Conservation (phyloP, 768 basidiomycete genomes). For the Psilocybe cubensis region DNA sequence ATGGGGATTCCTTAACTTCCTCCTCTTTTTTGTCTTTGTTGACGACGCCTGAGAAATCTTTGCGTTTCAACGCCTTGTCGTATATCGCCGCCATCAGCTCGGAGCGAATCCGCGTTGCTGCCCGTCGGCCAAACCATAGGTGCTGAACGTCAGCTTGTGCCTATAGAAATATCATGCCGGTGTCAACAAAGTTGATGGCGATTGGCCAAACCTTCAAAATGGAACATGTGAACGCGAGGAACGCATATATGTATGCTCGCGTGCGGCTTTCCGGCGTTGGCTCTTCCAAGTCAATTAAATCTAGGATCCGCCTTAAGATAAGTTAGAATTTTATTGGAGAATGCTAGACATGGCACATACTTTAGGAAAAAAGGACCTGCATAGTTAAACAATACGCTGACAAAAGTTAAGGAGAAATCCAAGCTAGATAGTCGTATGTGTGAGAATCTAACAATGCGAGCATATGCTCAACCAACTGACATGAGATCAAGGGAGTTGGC, state of each 20-base stretch:
- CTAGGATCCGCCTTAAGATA: constrained; percentile 55
- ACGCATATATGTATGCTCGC: constrained; percentile 77
- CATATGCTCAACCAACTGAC: constrained; percentile 25
- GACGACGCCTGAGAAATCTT: constrained; percentile 81
- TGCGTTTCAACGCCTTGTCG: constrained; percentile 84
- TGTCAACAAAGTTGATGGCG: constrained; percentile 6
- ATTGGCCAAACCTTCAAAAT: constrained; percentile 53
- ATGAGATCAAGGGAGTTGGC: constrained; percentile 52
- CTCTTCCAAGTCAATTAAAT: constrained; percentile 48
- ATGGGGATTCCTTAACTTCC: constrained; percentile 29
- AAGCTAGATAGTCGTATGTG: constrained; percentile 38
- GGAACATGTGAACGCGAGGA: constrained; percentile 70
- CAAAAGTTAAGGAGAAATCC: constrained; percentile 69
- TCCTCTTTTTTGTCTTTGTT: constrained; percentile 37
- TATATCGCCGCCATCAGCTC: constrained; percentile 89
- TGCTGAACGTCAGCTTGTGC: constrained; percentile 74
- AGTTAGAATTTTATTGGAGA: neutral
- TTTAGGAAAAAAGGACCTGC: constrained; percentile 86
- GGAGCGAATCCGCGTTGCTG: constrained; percentile 67
- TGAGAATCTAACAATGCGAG: constrained; percentile 16
- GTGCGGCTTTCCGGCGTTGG: constrained; percentile 55
- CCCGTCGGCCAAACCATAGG: constrained; percentile 83
- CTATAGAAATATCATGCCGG: constrained; percentile 41
- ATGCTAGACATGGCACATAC: constrained; percentile 34
- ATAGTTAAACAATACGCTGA: constrained; percentile 79